These are phyloP conservation scores for Phytophthora pluvialis DNA, from an alignment of 352 stramenopile genomes.

Conservation along the genomic window DNA sequence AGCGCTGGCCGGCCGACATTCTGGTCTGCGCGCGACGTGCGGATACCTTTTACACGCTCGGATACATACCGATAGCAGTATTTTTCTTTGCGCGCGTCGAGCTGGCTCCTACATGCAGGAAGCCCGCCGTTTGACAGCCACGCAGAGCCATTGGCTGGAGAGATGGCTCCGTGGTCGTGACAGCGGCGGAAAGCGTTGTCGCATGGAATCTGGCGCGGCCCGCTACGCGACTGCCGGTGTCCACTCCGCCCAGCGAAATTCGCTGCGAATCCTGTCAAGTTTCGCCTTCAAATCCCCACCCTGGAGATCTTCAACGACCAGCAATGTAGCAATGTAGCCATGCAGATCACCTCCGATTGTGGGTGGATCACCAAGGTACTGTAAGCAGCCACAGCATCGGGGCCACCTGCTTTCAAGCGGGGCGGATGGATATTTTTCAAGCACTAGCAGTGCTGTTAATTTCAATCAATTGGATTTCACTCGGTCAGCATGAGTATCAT, in stretches of 20 bases:
- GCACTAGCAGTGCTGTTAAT: too few species aligned
- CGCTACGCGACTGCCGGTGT: not conserved
- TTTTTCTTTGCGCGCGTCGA: conserved; percentile 2
- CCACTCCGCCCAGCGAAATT: not conserved
- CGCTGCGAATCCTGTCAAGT: not conserved
- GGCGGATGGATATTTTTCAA: too few species aligned
- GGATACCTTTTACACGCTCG: conserved; percentile 14
- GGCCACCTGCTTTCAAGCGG: too few species aligned
- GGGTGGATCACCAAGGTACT: conserved; percentile 20
- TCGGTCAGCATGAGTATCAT: not conserved
- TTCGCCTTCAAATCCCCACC: conserved; percentile 1
- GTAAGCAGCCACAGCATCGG: too few species aligned
- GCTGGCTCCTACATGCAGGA: conserved; percentile 19
- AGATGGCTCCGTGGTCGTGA: not conserved
- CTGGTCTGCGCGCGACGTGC: conserved; percentile 8
- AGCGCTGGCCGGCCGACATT: not conserved
- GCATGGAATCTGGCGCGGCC: not conserved
- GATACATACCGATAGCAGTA: conserved; percentile 32
- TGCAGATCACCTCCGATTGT: not conserved
- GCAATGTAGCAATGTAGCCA: conserved; percentile 14
- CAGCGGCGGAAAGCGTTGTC: not conserved
- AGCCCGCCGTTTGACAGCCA: conserved; percentile 22
- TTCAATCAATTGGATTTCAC: conserved; percentile 8
- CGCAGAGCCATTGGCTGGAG: conserved; percentile 9
- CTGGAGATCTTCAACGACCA: conserved; percentile 14